phyloP scores from a whole-genome alignment of 441 rosid genomes.

The Cnidoscolus chayamansa region DNA sequence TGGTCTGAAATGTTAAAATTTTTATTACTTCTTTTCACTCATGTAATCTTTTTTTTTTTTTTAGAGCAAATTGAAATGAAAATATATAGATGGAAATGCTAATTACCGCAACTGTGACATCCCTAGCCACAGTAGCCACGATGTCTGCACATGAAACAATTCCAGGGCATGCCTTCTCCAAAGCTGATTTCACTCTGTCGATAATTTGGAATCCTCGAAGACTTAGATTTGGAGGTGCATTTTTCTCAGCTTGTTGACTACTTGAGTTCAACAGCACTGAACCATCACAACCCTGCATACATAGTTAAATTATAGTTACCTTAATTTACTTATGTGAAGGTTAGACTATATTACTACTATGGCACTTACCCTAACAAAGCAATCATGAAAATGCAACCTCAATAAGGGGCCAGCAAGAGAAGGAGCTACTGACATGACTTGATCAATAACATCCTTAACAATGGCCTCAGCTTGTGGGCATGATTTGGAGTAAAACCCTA shows the following conservation, averaged over 20 bases:
- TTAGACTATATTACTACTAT: too few relatives aligned
- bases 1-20: constrained; percentile 30
- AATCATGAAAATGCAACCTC: constrained; percentile 66
- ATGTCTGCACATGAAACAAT: constrained; percentile 58
- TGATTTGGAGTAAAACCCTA: constrained; percentile 45
- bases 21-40: background rate
- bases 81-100: background rate
- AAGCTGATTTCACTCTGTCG: constrained; percentile 47
- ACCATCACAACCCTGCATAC: constrained; percentile 57
- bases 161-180: constrained; percentile 51
- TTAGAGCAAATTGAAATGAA: background rate
- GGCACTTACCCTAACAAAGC: constrained; percentile 49
- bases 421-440: constrained; percentile 41
- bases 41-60: background rate
- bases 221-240: constrained; percentile 38
- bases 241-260: constrained; percentile 37
- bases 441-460: constrained; percentile 31
- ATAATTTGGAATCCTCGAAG: constrained; percentile 49
- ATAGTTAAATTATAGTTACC: background rate
- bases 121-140: constrained; percentile 54
- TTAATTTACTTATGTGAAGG: too few relatives aligned
- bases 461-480: constrained; percentile 48
- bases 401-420: constrained; percentile 49
- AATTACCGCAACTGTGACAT: constrained; percentile 40
- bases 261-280: constrained; percentile 48